Evolutionary conservation across 495 filamentous ascomycete genomes (phyloP).

Genomic region (Trichoderma gamsii): DNA sequence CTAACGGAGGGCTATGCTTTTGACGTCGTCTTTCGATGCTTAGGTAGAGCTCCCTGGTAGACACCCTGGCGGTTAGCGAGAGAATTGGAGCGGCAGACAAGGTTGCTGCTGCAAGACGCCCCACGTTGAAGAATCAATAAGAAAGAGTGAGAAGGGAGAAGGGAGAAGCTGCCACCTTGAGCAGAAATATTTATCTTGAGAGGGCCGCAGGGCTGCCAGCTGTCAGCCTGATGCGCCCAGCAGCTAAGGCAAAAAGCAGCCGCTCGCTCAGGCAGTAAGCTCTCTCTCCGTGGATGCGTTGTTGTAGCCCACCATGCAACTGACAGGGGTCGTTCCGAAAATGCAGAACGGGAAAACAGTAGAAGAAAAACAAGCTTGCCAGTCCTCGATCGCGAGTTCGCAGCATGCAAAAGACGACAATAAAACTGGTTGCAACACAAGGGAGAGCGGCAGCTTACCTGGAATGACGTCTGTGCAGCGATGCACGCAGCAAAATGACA

Average conservation of each 20-base stretch:
- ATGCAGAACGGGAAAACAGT: neutral
- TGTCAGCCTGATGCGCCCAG: constrained; percentile 10
- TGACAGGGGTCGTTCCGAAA: too few species aligned
- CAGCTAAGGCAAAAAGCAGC: neutral
- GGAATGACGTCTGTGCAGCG: neutral
- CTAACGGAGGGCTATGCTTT: neutral
- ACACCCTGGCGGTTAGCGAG: neutral
- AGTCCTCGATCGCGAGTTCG: neutral
- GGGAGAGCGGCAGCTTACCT: neutral
- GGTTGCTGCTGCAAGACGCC: neutral
- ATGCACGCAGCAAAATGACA: neutral
- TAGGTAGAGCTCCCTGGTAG: neutral
- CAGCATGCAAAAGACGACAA: neutral
- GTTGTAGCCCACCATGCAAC: too few species aligned
- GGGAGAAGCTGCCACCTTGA: neutral
- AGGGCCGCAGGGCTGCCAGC: neutral
- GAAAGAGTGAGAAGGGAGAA: neutral
- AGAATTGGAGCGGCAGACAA: neutral
- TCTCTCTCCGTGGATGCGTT: too few species aligned
- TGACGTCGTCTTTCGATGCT: neutral
- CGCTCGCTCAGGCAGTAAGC: neutral
- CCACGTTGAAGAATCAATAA: neutral
- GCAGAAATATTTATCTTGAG: neutral
- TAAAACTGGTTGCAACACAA: neutral
- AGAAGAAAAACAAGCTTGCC: neutral